phyloP scores from a whole-genome alignment of 805 yeast species.

The Kluyveromyces wickerhamii region DNA sequence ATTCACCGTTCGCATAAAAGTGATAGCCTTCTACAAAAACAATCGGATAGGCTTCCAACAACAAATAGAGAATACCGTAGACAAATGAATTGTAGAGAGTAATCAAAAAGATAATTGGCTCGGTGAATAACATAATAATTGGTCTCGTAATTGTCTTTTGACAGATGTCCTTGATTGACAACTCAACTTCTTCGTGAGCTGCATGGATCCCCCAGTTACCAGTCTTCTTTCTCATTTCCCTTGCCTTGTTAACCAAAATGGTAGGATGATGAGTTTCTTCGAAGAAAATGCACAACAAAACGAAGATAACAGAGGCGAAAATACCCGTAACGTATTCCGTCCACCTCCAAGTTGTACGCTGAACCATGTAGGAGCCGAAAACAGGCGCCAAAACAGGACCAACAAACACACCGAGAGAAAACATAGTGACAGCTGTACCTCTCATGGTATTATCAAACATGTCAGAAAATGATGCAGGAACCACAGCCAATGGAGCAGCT shows the following conservation, averaged over 20 bases:
- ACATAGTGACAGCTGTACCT: constrained; percentile 69
- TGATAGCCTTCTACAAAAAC: constrained; percentile 58
- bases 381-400: constrained; percentile 10
- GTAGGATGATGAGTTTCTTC: constrained; percentile 71
- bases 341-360: constrained; percentile 80
- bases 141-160: constrained; percentile 65
- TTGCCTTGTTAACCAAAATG: constrained; percentile 56
- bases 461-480: constrained; percentile 83
- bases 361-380: constrained; percentile 36
- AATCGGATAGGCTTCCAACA: constrained; percentile 69
- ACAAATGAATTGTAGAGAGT: constrained; percentile 70
- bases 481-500: constrained; percentile 79
- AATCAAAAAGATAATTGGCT: constrained; percentile 64
- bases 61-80: constrained; percentile 69
- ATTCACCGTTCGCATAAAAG: constrained; percentile 42
- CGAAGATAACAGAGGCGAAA: constrained; percentile 36
- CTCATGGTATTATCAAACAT: constrained; percentile 57
- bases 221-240: constrained; percentile 51
- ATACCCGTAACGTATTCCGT: constrained; percentile 64
- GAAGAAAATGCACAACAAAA: constrained; percentile 34
- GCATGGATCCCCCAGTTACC: constrained; percentile 82
- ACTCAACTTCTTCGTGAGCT: constrained; percentile 57
- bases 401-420: constrained; percentile 59
- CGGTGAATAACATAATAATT: constrained; percentile 52
- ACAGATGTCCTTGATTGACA: constrained; percentile 50